Conservation (phyloP, 2,329 filamentous ascomycete genomes). For the Calonectria hongkongensis region DNA sequence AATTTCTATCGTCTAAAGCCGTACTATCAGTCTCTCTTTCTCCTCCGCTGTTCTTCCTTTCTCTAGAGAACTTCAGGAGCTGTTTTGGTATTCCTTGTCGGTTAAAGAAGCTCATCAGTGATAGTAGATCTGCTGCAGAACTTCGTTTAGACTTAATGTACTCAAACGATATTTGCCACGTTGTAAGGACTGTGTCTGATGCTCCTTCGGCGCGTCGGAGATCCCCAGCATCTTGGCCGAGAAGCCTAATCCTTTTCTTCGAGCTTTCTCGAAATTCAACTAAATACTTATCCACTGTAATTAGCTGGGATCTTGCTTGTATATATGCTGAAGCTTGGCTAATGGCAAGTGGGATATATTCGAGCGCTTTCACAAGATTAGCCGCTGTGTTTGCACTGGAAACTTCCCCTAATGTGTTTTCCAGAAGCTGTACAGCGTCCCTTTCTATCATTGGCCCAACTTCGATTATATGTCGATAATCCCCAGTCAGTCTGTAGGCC, state of each 20-base stretch:
- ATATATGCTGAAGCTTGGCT: constrained; percentile 10
- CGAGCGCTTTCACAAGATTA: not conserved
- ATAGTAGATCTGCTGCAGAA: constrained; percentile 34
- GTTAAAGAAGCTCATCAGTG: constrained; percentile 18
- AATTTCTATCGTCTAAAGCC: too few relatives aligned
- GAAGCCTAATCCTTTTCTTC: constrained; percentile 14
- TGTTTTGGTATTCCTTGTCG: constrained; percentile 26
- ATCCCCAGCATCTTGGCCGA: constrained; percentile 4
- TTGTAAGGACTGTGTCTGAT: not conserved
- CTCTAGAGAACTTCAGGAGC: not conserved
- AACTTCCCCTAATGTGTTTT: not conserved
- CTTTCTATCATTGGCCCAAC: not conserved
- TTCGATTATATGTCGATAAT: not conserved
- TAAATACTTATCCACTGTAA: constrained; percentile 5
- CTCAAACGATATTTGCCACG: constrained; percentile 2
- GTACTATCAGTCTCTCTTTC: too few relatives aligned
- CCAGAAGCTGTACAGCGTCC: not conserved
- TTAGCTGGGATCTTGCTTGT: not conserved
- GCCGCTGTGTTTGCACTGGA: not conserved
- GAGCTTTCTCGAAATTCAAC: not conserved
- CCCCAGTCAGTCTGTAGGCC: not conserved
- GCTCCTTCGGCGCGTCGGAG: constrained; percentile 14
- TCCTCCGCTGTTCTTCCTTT: too few relatives aligned
- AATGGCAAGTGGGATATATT: not conserved
- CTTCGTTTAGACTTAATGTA: not conserved